Conservation (phyloP, 179 eudicot genomes). For the Corrigiola litoralis region DNA sequence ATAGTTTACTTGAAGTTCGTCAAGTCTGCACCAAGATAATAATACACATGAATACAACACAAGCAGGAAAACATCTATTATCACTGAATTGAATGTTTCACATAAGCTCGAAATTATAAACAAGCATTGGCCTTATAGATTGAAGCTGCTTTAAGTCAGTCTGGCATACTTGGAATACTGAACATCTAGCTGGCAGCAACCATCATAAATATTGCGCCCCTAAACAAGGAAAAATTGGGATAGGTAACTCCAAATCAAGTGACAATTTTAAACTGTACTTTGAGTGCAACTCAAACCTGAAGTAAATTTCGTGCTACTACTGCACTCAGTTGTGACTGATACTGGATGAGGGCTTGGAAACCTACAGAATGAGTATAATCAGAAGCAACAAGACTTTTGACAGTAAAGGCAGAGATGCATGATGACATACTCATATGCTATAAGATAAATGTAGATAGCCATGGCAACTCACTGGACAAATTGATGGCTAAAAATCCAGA, state of each 20-base stretch:
- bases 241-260: neutral
- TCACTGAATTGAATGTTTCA: neutral
- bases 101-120: neutral
- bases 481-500: neutral
- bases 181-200: slow-evolving; percentile 87
- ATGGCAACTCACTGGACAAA: neutral
- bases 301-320: slow-evolving; percentile 66
- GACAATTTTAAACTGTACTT: neutral
- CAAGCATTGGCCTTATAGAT: neutral
- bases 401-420: neutral
- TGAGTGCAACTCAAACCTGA: slow-evolving; percentile 48
- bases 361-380: slow-evolving; percentile 42
- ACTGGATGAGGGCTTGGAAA: slow-evolving; percentile 93
- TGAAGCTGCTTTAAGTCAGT: neutral
- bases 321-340: slow-evolving; percentile 60
- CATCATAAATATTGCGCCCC: slow-evolving; percentile 91
- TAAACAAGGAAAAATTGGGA: slow-evolving; percentile 6
- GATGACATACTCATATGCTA: neutral
- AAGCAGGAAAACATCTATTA: neutral
- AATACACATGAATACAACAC: neutral
- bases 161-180: slow-evolving; percentile 71
- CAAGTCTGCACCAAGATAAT: slow-evolving; percentile 45
- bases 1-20: slow-evolving; percentile 87
- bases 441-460: neutral
- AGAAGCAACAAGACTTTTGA: slow-evolving; percentile 24